These are phyloP conservation scores for Pichia sp. DNA, from an alignment of 1,139 yeast genomes.

Conservation along the genomic window DNA sequence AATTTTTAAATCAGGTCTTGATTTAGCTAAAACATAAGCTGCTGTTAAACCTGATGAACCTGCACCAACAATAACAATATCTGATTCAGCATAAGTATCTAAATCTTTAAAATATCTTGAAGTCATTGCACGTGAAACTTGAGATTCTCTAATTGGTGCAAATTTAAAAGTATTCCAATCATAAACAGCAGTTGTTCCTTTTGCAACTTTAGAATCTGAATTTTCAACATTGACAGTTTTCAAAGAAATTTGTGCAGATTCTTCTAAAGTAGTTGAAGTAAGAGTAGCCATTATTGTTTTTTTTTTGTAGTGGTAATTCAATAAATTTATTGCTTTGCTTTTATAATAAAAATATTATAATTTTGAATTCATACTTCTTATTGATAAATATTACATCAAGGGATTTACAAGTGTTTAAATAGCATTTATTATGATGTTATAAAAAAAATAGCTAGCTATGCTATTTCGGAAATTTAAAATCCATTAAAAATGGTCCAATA, in stretches of 20 bases:
- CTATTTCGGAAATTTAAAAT: too few relatives aligned
- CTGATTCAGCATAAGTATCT: slow-evolving; percentile 70
- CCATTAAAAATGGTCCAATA: too few relatives aligned
- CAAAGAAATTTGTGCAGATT: slow-evolving; percentile 8
- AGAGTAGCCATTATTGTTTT: neutral
- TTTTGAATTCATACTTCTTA: too few relatives aligned
- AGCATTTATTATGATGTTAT: too few relatives aligned
- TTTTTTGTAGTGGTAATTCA: too few relatives aligned
- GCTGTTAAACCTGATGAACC: slow-evolving; percentile 77
- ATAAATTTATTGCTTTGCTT: too few relatives aligned
- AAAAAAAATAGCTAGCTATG: too few relatives aligned
- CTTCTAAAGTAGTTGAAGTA: slow-evolving; percentile 4
- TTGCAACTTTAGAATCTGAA: slow-evolving; percentile 27
- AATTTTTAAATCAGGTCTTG: slow-evolving; percentile 70
- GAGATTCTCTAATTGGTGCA: slow-evolving; percentile 70
- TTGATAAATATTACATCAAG: too few relatives aligned
- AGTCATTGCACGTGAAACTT: slow-evolving; percentile 83
- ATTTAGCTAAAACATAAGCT: slow-evolving; percentile 65
- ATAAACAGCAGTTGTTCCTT: slow-evolving; percentile 34
- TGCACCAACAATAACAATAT: slow-evolving; percentile 71
- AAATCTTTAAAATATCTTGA: slow-evolving; percentile 66
- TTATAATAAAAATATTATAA: too few relatives aligned
- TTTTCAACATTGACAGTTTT: slow-evolving; percentile 22
- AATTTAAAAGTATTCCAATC: slow-evolving; percentile 68
- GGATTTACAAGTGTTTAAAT: too few relatives aligned